These are phyloP conservation scores for Plantago major DNA, from an alignment of 257 asterid genomes.

Conservation along the genomic window DNA sequence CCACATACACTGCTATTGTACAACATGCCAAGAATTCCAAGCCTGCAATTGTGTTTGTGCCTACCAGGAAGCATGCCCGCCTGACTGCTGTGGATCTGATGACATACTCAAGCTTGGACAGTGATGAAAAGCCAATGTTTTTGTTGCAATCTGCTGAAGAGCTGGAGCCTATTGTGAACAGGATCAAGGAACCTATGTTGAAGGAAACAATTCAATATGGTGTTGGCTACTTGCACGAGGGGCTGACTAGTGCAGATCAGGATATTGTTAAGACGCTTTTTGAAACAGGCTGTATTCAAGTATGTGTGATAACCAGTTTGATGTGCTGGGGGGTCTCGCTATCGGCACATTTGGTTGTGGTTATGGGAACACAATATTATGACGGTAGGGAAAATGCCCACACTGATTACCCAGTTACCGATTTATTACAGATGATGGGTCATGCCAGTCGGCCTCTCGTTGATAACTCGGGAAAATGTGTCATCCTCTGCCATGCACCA, in stretches of 20 bases:
- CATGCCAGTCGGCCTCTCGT: conserved; percentile 58
- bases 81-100: conserved; percentile 58
- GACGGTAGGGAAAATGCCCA: conserved; percentile 62
- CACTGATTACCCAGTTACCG: conserved; percentile 54
- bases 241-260: conserved; percentile 45
- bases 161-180: conserved; percentile 37
- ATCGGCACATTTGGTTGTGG: conserved; percentile 61
- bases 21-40: conserved; percentile 55
- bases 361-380: conserved; percentile 59
- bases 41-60: conserved; percentile 54
- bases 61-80: conserved; percentile 61
- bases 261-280: conserved; percentile 55
- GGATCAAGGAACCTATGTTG: conserved; percentile 47
- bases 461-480: conserved; percentile 55
- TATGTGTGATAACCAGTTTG: conserved; percentile 51
- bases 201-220: conserved; percentile 45
- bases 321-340: conserved; percentile 65
- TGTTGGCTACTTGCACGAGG: conserved; percentile 59
- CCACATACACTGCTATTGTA: conserved; percentile 53
- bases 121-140: conserved; percentile 40
- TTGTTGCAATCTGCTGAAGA: conserved; percentile 31
- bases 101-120: conserved; percentile 52
- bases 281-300: conserved; percentile 49
- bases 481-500: conserved; percentile 60
- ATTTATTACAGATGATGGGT: conserved; percentile 65